Evolutionary conservation across 352 stramenopile genomes (phyloP).

Genomic region (Albugo laibachii): DNA sequence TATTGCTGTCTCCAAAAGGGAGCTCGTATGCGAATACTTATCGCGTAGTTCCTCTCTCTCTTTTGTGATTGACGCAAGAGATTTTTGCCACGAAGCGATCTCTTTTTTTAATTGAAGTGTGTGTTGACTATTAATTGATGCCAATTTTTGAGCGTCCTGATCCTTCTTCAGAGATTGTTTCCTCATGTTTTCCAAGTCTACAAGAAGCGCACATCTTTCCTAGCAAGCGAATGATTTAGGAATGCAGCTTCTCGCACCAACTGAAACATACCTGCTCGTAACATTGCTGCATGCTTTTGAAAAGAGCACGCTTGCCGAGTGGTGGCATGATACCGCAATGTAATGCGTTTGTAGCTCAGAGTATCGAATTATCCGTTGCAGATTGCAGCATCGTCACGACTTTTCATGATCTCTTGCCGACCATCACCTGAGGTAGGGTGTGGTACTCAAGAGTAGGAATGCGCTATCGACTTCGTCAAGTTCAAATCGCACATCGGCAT

Average conservation of each 20-base stretch:
- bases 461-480: constrained; percentile 31
- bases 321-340: no score
- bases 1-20: constrained; percentile 43
- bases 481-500: constrained; percentile 65
- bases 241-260: not conserved
- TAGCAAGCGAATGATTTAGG: constrained; percentile 4
- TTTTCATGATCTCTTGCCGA: no score
- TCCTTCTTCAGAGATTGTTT: constrained; percentile 67
- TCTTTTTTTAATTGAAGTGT: constrained; percentile 61
- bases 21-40: constrained; percentile 46
- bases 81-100: constrained; percentile 29
- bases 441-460: constrained; percentile 1
- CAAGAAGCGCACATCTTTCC: constrained; percentile 43
- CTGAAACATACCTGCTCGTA: constrained; percentile 32
- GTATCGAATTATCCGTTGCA: no score
- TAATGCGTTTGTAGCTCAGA: no score
- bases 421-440: no score
- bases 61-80: constrained; percentile 20
- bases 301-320: not conserved
- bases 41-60: constrained; percentile 22
- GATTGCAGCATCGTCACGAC: no score
- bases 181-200: constrained; percentile 46
- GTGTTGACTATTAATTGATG: constrained; percentile 32
- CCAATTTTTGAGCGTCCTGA: constrained; percentile 19
- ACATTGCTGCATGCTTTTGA: constrained; percentile 52